Conservation (phyloP, 345 rosid genomes). For the Mallotus nudiflorus region DNA sequence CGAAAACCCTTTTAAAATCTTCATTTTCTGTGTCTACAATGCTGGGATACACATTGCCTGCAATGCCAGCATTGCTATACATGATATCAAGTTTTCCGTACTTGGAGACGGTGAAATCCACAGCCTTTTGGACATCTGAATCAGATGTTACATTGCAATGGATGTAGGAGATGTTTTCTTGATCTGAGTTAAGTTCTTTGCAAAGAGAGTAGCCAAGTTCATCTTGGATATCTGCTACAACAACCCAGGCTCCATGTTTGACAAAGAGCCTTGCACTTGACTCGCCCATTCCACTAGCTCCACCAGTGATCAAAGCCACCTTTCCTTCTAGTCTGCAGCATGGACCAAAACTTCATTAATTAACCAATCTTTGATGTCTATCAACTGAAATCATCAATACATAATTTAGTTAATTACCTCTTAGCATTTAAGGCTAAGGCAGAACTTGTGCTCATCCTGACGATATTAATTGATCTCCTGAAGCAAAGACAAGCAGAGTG, state of each 20-base stretch:
- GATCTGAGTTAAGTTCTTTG: conserved; percentile 5
- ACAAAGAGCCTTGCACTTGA: conserved; percentile 24
- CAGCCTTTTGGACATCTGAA: conserved; percentile 20
- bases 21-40: neutral
- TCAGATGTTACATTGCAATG: conserved; percentile 32
- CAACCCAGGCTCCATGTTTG: conserved; percentile 34
- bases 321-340: conserved; percentile 39
- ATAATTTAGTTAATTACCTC: too few species aligned
- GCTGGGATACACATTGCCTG: neutral
- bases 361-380: too few species aligned
- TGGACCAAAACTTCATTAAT: too few species aligned
- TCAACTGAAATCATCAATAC: too few species aligned
- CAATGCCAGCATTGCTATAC: conserved; percentile 31
- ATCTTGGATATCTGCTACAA: conserved; percentile 37
- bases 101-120: conserved; percentile 25
- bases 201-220: conserved; percentile 32
- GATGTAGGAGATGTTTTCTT: conserved; percentile 18
- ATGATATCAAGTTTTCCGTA: conserved; percentile 37
- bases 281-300: too few species aligned
- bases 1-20: conserved; percentile 14
- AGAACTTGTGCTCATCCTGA: too few species aligned
- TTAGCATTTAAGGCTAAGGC: too few species aligned
- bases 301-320: conserved; percentile 38
- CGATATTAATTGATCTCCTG: too few species aligned
- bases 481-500: too few species aligned